Conservation (phyloP, 345 rosid genomes). For the Rhizophora apiculata region DNA sequence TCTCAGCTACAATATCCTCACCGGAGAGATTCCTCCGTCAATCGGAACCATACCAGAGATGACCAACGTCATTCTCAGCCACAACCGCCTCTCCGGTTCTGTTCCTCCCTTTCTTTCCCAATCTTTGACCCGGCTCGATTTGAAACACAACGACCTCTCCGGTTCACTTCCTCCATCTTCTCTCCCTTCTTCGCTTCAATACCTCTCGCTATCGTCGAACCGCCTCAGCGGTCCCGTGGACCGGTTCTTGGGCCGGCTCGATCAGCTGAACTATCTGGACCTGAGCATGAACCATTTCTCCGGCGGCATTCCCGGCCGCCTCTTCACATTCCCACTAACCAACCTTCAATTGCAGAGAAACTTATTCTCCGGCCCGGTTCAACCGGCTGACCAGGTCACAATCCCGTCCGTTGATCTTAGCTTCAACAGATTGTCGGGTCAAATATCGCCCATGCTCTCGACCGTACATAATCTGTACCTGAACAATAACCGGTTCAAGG, state of each 20-base stretch:
- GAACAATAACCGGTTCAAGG: constrained; percentile 84
- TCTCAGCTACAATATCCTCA: constrained; percentile 82
- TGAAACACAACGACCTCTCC: constrained; percentile 72
- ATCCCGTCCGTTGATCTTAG: constrained; percentile 76
- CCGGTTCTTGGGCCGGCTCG: constrained; percentile 47
- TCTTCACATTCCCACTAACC: constrained; percentile 49
- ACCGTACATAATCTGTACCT: constrained; percentile 77
- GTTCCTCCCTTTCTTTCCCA: constrained; percentile 70
- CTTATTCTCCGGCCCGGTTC: constrained; percentile 53
- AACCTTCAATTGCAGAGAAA: constrained; percentile 80
- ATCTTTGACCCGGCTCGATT: constrained; percentile 64
- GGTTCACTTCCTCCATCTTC: constrained; percentile 52
- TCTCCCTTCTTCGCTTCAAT: constrained; percentile 69
- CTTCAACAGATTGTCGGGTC: constrained; percentile 71
- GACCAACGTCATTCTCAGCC: constrained; percentile 73
- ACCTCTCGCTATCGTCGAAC: constrained; percentile 77
- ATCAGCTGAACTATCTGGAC: constrained; percentile 73
- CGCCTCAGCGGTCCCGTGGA: constrained; percentile 68
- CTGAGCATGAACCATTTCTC: constrained; percentile 71
- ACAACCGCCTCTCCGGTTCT: constrained; percentile 73
- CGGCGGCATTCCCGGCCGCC: constrained; percentile 45
- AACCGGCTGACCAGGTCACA: constrained; percentile 56
- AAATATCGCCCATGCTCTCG: constrained; percentile 71
- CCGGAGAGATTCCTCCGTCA: constrained; percentile 57
- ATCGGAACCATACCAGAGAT: constrained; percentile 69